phyloP scores from a whole-genome alignment of 805 yeast species.

The Ogataea ramenticola region DNA sequence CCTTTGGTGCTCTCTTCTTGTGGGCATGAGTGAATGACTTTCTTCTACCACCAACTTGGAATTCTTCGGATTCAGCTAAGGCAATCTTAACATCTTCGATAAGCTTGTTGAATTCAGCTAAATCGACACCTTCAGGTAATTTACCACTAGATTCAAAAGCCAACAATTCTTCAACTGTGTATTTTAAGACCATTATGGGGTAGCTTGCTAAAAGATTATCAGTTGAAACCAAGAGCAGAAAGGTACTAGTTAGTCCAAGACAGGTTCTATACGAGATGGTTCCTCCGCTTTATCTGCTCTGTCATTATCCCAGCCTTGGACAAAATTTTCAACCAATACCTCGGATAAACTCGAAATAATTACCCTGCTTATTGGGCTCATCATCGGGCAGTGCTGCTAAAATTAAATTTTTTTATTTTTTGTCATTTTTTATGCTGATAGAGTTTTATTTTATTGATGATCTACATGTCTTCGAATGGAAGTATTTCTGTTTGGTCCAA shows the following conservation, averaged over 20 bases:
- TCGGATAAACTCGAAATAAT: too few relatives aligned
- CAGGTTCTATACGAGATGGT: too few relatives aligned
- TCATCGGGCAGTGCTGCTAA: too few relatives aligned
- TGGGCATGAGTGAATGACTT: constrained; percentile 45
- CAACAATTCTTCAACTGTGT: constrained; percentile 66
- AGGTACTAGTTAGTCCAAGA: too few relatives aligned
- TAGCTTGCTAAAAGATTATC: not conserved
- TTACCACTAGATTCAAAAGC: constrained; percentile 49
- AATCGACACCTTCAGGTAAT: constrained; percentile 55
- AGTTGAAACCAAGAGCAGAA: not conserved
- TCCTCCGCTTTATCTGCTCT: too few relatives aligned
- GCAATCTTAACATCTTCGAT: constrained; percentile 56
- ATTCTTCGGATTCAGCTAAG: constrained; percentile 20
- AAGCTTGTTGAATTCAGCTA: constrained; percentile 56
- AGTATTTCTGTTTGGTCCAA: too few relatives aligned
- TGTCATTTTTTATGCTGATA: not conserved
- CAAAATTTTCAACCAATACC: too few relatives aligned
- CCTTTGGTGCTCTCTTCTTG: constrained; percentile 40
- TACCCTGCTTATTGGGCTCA: too few relatives aligned
- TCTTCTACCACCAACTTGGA: constrained; percentile 44
- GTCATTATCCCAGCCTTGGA: too few relatives aligned
- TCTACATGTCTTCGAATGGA: too few relatives aligned
- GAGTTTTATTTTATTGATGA: too few relatives aligned
- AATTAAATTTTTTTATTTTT: too few relatives aligned
- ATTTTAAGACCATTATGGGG: constrained; percentile 33